These are phyloP conservation scores for Oldenlandia corymbosa DNA, from an alignment of 257 asterid species.

Conservation along the genomic window DNA sequence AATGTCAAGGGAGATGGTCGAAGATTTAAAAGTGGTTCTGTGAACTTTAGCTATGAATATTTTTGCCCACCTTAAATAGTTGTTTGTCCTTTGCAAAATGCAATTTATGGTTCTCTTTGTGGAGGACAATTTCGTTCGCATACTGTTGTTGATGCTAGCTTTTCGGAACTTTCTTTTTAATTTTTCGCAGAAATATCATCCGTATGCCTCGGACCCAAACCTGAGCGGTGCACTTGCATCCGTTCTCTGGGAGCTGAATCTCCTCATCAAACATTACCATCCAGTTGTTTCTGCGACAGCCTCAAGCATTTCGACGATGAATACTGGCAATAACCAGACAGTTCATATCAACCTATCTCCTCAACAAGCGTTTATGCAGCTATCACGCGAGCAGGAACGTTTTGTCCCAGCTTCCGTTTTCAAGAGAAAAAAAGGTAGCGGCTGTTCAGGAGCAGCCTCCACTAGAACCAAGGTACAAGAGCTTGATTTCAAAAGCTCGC, in stretches of 20 bases:
- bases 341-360: constrained; percentile 61
- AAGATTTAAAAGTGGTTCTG: no score
- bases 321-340: constrained; percentile 49
- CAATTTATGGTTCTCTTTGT: not conserved
- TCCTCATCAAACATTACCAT: constrained; percentile 71
- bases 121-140: not conserved
- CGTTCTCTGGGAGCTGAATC: constrained; percentile 96
- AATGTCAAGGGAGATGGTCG: no score
- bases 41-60: no score
- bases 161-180: not conserved
- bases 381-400: constrained; percentile 44
- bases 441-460: constrained; percentile 10
- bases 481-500: constrained; percentile 18
- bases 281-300: constrained; percentile 62
- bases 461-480: constrained; percentile 13
- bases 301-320: constrained; percentile 58
- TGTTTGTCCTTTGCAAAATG: not conserved
- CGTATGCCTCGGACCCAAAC: constrained; percentile 79
- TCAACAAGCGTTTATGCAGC: constrained; percentile 61
- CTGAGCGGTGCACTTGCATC: constrained; percentile 94
- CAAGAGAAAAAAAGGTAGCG: constrained; percentile 40
- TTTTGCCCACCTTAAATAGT: no score
- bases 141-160: constrained; percentile 14
- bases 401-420: constrained; percentile 22
- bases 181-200: constrained; percentile 77